Evolutionary conservation across 257 asterid species (phyloP).

Genomic region (Avicennia marina): DNA sequence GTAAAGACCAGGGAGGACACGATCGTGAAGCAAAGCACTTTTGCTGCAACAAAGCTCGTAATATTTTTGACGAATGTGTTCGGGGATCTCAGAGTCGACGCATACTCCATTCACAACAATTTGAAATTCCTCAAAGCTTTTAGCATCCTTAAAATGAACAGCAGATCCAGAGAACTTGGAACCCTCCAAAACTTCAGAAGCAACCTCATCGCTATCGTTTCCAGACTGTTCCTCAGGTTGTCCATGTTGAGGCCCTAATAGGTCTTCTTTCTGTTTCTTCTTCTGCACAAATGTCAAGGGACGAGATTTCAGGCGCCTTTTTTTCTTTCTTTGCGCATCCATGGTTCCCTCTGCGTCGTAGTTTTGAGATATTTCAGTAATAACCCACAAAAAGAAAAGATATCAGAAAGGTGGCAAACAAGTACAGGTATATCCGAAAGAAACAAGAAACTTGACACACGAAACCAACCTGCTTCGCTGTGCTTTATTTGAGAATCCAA

Average conservation of each 20-base stretch:
- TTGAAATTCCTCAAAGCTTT: slow-evolving; percentile 52
- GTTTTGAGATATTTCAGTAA: slow-evolving; percentile 8
- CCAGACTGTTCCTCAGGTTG: slow-evolving; percentile 50
- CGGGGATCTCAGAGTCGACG: slow-evolving; percentile 60
- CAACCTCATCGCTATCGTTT: slow-evolving; percentile 63
- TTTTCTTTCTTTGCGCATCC: slow-evolving; percentile 38
- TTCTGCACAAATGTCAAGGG: slow-evolving; percentile 39
- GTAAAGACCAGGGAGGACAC: slow-evolving; percentile 37
- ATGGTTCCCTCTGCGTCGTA: slow-evolving; percentile 28
- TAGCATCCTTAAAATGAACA: slow-evolving; percentile 34
- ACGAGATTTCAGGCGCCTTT: slow-evolving; percentile 46
- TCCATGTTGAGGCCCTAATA: slow-evolving; percentile 19
- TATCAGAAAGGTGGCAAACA: not conserved
- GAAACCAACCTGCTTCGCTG: slow-evolving; percentile 55
- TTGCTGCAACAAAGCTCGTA: slow-evolving; percentile 53
- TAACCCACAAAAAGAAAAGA: not conserved
- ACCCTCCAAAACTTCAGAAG: slow-evolving; percentile 63
- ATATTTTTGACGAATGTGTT: slow-evolving; percentile 40
- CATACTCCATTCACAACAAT: slow-evolving; percentile 52
- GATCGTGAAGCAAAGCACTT: slow-evolving; percentile 41
- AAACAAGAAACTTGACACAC: slow-evolving; percentile 4
- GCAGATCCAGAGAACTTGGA: slow-evolving; percentile 36
- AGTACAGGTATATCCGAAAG: not conserved
- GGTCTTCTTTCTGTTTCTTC: slow-evolving; percentile 33
- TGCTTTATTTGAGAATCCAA: slow-evolving; percentile 71